Evolutionary conservation across 148 eudicot species (phyloP).

Genomic region (Rhododendron simsii): DNA sequence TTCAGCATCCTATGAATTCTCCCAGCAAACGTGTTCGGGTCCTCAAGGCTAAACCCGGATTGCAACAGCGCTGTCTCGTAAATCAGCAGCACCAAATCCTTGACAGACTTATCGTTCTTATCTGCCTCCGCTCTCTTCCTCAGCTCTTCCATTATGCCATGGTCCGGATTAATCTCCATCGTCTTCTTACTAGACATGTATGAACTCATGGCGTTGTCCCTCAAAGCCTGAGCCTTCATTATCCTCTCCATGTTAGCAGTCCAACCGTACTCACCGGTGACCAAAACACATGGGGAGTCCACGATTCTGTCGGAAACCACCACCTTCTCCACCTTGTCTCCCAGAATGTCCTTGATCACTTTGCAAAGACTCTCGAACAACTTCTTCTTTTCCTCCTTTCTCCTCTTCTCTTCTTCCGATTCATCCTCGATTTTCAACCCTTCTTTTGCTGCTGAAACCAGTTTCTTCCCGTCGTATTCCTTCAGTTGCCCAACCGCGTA

Average conservation of each 20-base stretch:
- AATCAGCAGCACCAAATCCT: conserved; percentile 5
- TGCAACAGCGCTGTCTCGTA: conserved; percentile 11
- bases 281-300: conserved; percentile 11
- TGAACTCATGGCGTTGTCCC: neutral
- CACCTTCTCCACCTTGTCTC: conserved; percentile 1
- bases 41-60: conserved; percentile 10
- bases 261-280: conserved; percentile 16
- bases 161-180: conserved; percentile 13
- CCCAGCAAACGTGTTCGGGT: conserved; percentile 6
- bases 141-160: conserved; percentile 12
- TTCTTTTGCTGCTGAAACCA: conserved; percentile 4
- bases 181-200: conserved; percentile 11
- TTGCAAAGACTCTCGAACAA: conserved; percentile 9
- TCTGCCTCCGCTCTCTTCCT: conserved; percentile 16
- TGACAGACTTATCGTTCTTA: conserved; percentile 8
- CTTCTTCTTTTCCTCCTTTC: conserved; percentile 11
- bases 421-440: conserved; percentile 8
- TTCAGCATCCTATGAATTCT: conserved; percentile 15
- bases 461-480: conserved; percentile 3
- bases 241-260: conserved; percentile 16
- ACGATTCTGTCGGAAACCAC: conserved; percentile 8
- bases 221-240: conserved; percentile 16
- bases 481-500: conserved; percentile 9
- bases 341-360: conserved; percentile 9
- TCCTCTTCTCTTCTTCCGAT: conserved; percentile 9